phyloP scores from a whole-genome alignment of 73 alveolate species.

The Effrenium voratum region DNA sequence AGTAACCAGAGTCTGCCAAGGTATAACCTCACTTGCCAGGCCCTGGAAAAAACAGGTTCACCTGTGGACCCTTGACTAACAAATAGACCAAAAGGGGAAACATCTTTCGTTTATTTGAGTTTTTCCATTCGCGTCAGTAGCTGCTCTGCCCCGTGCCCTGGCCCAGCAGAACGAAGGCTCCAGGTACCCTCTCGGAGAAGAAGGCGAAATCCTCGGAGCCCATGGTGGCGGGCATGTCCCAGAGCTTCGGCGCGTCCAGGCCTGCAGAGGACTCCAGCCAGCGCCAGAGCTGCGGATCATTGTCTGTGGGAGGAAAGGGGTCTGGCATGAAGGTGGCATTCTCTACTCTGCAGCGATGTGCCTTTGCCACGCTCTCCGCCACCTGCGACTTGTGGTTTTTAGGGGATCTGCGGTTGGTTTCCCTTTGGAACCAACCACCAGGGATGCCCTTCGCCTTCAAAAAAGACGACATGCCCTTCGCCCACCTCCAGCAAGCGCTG shows the following conservation, averaged over 20 bases:
- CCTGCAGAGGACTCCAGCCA: background rate
- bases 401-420: no score
- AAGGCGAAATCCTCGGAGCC: constrained; percentile 59
- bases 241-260: background rate
- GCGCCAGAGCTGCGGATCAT: background rate
- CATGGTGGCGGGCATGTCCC: background rate
- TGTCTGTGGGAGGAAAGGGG: background rate
- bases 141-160: background rate
- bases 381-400: no score
- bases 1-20: background rate
- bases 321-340: constrained; percentile 9
- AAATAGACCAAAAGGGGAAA: no score
- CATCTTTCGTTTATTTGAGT: no score
- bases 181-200: constrained; percentile 42
- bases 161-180: constrained; percentile 43
- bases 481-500: constrained; percentile 9
- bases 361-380: background rate
- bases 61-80: no score
- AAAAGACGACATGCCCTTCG: background rate
- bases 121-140: no score
- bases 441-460: background rate
- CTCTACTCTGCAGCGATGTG: background rate
- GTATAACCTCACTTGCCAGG: no score
- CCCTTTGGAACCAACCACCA: no score
- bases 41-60: no score